Conservation (phyloP, 1,139 yeast species). For the Suhomyces kunorum region DNA sequence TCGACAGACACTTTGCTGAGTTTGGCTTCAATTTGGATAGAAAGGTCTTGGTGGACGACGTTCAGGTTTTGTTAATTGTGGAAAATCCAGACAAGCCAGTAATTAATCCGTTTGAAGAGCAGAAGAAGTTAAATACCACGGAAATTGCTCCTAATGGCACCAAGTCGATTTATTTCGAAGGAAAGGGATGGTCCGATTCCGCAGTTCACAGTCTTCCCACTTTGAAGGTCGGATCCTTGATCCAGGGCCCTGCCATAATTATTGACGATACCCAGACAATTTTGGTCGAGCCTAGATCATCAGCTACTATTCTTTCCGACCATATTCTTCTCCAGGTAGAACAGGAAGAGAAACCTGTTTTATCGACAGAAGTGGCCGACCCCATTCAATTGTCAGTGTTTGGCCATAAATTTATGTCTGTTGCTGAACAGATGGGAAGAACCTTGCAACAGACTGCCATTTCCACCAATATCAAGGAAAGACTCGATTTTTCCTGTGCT, state of each 20-base stretch:
- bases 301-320: slow-evolving; percentile 61
- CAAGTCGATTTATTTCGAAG: slow-evolving; percentile 34
- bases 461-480: slow-evolving; percentile 82
- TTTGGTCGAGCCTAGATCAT: slow-evolving; percentile 68
- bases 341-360: slow-evolving; percentile 24
- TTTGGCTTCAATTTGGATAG: slow-evolving; percentile 47
- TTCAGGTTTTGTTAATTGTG: slow-evolving; percentile 55
- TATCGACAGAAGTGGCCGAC: slow-evolving; percentile 47
- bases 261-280: slow-evolving; percentile 89
- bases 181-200: slow-evolving; percentile 50
- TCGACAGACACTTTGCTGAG: slow-evolving; percentile 37
- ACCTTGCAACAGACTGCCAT: slow-evolving; percentile 79
- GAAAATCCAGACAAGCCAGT: slow-evolving; percentile 32
- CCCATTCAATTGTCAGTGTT: slow-evolving; percentile 77
- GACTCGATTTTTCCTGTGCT: slow-evolving; percentile 85
- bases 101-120: slow-evolving; percentile 40
- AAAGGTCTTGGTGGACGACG: slow-evolving; percentile 73
- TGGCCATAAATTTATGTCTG: slow-evolving; percentile 83
- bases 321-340: slow-evolving; percentile 52
- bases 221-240: slow-evolving; percentile 51
- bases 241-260: slow-evolving; percentile 79
- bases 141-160: slow-evolving; percentile 10
- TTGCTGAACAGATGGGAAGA: slow-evolving; percentile 88
- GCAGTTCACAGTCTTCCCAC: slow-evolving; percentile 53
- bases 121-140: slow-evolving; percentile 13